Base-by-base conservation (phyloP, 371 early-diverging fungal species). In the Choanephora cucurbitarum region DNA sequence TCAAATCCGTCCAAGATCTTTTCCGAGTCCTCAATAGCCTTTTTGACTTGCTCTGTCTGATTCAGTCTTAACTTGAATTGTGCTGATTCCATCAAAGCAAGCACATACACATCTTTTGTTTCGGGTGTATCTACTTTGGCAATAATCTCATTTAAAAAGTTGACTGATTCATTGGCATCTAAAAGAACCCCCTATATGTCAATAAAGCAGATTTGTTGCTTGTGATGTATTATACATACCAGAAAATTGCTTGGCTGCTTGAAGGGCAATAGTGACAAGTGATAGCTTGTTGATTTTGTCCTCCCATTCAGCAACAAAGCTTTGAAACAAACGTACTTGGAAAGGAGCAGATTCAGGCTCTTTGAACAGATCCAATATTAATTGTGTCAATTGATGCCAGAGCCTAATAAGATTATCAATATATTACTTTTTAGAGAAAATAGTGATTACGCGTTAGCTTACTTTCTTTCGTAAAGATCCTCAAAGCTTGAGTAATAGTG, bases 371-470 rank as follows among this genome's bases (percentile, higher is more conserved):
- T 83, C 81, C 55, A 92, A 80, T 5, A 95, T 75, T 34, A 73
- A 70, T 45, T 86, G 53, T 21, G 98, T 97, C 58, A 98, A 82
- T 69, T 98, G 99, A 74, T 98, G 99, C 97, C 97, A 98, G 47
- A 98, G 80, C 71, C 97, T 96, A 47, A 15, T 15, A 31, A 17
- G 28, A n/a, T n/a, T n/a, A n/a, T n/a, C n/a, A n/a, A n/a, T n/a
- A n/a, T n/a, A n/a, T n/a, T n/a, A n/a, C n/a, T n/a, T n/a, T n/a
- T n/a, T n/a, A 44, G 22, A 34, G 44, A 44, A 17, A 44, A 9
- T 0, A 55, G 18, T 22, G 19, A 43, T 15, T 10, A 14, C 18
- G 17, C 17, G 40, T 31, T 5, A 44, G 18, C 91, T 63, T 82
- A 93, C 96, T 95, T 97, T 72, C 89, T 79, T 77, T 95, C 97